phyloP scores from a whole-genome alignment of 768 basidiomycete genomes.

The Tephrocybe sp. region DNA sequence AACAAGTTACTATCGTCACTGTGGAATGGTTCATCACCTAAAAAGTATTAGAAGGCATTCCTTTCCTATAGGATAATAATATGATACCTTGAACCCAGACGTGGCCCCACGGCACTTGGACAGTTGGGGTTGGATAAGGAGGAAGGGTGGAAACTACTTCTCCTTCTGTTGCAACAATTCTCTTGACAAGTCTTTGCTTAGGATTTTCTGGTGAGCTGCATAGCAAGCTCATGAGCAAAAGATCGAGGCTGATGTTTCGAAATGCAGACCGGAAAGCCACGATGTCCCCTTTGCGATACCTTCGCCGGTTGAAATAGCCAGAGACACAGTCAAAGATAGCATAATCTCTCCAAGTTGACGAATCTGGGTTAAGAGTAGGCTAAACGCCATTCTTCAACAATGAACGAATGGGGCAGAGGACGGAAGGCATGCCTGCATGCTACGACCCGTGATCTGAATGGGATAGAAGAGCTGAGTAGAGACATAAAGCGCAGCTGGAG shows the following conservation, averaged over 20 bases:
- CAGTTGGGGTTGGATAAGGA: slow-evolving; percentile 57
- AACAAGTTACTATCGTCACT: slow-evolving; percentile 73
- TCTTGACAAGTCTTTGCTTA: slow-evolving; percentile 57
- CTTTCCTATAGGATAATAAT: neutral
- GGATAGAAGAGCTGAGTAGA: slow-evolving; percentile 51
- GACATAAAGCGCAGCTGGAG: slow-evolving; percentile 51
- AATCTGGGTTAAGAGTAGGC: slow-evolving; percentile 76
- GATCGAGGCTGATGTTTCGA: neutral
- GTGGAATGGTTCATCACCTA: slow-evolving; percentile 67
- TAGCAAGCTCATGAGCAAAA: neutral
- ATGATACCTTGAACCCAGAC: slow-evolving; percentile 69
- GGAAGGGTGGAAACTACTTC: slow-evolving; percentile 68
- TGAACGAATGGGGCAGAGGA: neutral
- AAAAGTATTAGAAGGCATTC: neutral
- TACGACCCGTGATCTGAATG: slow-evolving; percentile 57
- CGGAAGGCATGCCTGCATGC: slow-evolving; percentile 64
- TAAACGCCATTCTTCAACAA: slow-evolving; percentile 27
- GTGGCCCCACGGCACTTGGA: slow-evolving; percentile 59
- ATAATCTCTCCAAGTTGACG: slow-evolving; percentile 59
- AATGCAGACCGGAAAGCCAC: slow-evolving; percentile 55
- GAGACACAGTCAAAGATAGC: slow-evolving; percentile 61
- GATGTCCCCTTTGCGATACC: slow-evolving; percentile 58
- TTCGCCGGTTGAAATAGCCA: slow-evolving; percentile 28
- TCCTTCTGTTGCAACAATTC: slow-evolving; percentile 63
- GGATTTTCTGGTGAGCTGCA: slow-evolving; percentile 61